Conservation (phyloP, 169 alveolate genomes). For the Plasmodium falciparum region DNA sequence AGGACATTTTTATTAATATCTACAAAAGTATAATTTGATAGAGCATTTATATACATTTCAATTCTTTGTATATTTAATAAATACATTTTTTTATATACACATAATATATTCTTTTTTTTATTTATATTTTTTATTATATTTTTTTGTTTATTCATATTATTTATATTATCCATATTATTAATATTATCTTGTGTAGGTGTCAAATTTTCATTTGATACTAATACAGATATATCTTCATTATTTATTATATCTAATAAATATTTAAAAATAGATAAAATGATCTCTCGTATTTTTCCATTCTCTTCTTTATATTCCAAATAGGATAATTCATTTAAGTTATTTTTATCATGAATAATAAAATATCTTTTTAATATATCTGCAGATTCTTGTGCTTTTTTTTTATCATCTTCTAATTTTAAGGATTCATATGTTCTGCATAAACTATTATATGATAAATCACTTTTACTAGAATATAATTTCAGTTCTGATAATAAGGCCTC, state of each 20-base stretch:
- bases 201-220: neutral
- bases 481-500: conserved; percentile 42
- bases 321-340: conserved; percentile 35
- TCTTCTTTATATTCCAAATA: conserved; percentile 24
- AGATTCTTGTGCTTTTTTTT: neutral
- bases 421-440: neutral
- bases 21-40: conserved; percentile 54
- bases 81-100: conserved; percentile 12
- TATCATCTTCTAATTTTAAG: conserved; percentile 17
- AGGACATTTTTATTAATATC: conserved; percentile 67
- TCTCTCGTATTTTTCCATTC: conserved; percentile 60
- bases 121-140: neutral
- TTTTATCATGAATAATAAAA: conserved; percentile 10
- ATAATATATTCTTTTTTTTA: conserved; percentile 5
- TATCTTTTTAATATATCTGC: conserved; percentile 4
- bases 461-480: conserved; percentile 28
- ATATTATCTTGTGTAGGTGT: neutral
- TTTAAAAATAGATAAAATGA: conserved; percentile 60
- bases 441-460: conserved; percentile 35
- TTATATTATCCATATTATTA: conserved; percentile 10
- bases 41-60: conserved; percentile 17
- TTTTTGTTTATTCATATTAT: conserved; percentile 1
- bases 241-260: conserved; percentile 48
- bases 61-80: conserved; percentile 36
- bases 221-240: conserved; percentile 25